Conservation (phyloP, 2,329 filamentous ascomycete species). For the Alternaria infectoria region DNA sequence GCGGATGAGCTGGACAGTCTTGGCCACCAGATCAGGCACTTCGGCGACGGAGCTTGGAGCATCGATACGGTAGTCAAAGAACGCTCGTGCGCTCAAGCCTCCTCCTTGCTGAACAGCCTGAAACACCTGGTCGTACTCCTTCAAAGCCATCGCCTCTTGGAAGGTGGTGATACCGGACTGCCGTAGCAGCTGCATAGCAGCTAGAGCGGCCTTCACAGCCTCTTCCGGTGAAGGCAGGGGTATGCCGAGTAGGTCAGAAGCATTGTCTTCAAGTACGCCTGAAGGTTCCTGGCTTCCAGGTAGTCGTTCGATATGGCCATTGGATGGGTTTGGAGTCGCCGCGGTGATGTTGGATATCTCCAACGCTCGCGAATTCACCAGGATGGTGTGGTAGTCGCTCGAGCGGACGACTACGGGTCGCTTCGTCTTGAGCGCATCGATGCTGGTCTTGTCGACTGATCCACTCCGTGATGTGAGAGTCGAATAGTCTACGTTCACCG, state of each 20-base stretch:
- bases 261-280: conserved; percentile 2
- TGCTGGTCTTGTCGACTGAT: background rate
- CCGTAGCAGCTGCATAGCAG: conserved; percentile 1
- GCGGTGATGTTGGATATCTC: conserved; percentile 3
- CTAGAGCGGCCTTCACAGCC: background rate
- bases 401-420: background rate
- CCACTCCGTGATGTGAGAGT: background rate
- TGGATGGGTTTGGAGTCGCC: background rate
- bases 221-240: conserved; percentile 1
- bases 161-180: conserved; percentile 4
- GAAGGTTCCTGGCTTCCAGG: conserved; percentile 3
- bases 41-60: background rate
- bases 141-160: background rate
- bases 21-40: conserved; percentile 2
- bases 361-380: background rate
- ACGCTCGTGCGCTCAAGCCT: conserved; percentile 1
- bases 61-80: conserved; percentile 5
- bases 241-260: background rate
- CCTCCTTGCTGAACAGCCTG: background rate
- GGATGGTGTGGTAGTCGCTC: conserved; percentile 1
- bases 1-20: background rate
- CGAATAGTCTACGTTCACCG: conserved; percentile 7
- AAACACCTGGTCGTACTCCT: background rate
- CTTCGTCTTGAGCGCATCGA: background rate
- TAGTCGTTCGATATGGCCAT: background rate